Evolutionary conservation across 2,329 filamentous ascomycete species (phyloP).

Genomic region (Verticillium longisporum): DNA sequence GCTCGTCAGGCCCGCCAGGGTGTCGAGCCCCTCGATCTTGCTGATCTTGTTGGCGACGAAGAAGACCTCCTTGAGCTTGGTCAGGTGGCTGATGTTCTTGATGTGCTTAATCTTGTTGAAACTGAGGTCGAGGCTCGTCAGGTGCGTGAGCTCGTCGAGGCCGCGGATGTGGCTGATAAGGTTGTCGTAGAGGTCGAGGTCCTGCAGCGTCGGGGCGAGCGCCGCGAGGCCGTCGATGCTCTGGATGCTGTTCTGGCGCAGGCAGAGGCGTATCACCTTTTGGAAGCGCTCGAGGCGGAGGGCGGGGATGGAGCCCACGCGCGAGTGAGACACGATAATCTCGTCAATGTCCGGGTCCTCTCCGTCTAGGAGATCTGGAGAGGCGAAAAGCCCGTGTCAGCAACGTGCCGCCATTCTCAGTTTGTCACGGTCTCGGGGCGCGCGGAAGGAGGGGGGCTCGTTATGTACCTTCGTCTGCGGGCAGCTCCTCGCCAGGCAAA

Average conservation of each 20-base stretch:
- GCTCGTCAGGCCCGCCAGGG: constrained; percentile 67
- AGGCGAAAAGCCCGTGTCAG: constrained; percentile 10
- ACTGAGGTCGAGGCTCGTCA: constrained; percentile 80
- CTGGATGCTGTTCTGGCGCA: constrained; percentile 87
- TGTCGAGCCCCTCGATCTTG: constrained; percentile 73
- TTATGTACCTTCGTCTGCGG: constrained; percentile 68
- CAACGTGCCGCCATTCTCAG: neutral
- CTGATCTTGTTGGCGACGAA: constrained; percentile 94
- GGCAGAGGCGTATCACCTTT: constrained; percentile 69
- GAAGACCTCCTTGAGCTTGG: constrained; percentile 73
- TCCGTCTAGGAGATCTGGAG: constrained; percentile 52
- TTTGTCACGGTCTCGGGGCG: neutral
- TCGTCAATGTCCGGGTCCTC: constrained; percentile 61
- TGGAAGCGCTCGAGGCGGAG: constrained; percentile 80
- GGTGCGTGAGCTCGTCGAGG: constrained; percentile 67
- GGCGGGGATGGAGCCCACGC: constrained; percentile 69
- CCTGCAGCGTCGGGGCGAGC: constrained; percentile 62
- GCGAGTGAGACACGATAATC: constrained; percentile 85
- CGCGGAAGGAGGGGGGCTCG: neutral
- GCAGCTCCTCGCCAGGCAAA: constrained; percentile 65
- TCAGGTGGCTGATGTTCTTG: constrained; percentile 76
- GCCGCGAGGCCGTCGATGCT: constrained; percentile 66
- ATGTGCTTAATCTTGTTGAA: constrained; percentile 99
- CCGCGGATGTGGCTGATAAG: constrained; percentile 81
- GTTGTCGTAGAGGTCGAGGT: constrained; percentile 96